Base-by-base conservation (phyloP, 176 grass and related monocot species). In the Carex myosuroides region DNA sequence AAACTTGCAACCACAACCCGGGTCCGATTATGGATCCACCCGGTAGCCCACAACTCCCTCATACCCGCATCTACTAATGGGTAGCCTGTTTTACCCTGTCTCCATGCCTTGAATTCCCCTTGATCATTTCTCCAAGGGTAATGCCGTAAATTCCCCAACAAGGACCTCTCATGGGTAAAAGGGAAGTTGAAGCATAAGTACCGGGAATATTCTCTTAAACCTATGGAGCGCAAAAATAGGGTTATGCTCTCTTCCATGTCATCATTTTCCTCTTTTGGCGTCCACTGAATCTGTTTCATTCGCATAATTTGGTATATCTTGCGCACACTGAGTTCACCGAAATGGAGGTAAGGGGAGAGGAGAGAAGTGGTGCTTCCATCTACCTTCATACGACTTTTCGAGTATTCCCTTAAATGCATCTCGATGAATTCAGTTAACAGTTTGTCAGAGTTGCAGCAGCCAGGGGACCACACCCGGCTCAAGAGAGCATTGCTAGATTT, bases 111-210 rank as follows among this genome's bases (percentile, higher is more conserved):
- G 81, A 97, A 97, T 56, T 87, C 71, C 13, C 56, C 86, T 88
- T 94, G 90, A 81, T 94, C 87, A 79, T 74, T 81, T 14, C 62
- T 77, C 95, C 95, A 97, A 13, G 95, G 95, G 48, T 97, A 97
- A 82, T 94, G 90, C 39, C 88, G 90, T 73, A 97, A 88, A 85
- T 97, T 97, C 46, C 90, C 90, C 81, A 97, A 60, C 52, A 97
- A 85, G n/a, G 95, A 88, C 65, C 90, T 81, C 67, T 97, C 95
- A 69, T 94, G 81, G 7, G 95, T 92, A 63, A 97, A 97, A 1
- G 95, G 95, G n/a, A 94, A 97, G 79, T 94, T 97, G 82, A 97
- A 97, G 70, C 95, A 97, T 61, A 97, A 79, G 76, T 97, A 97
- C 30, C 95, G 88, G 3, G 95, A 94, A 88, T 97, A 97, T 87